These are phyloP conservation scores for Camellia japonica DNA, from an alignment of 148 eudicot species.

Conservation along the genomic window DNA sequence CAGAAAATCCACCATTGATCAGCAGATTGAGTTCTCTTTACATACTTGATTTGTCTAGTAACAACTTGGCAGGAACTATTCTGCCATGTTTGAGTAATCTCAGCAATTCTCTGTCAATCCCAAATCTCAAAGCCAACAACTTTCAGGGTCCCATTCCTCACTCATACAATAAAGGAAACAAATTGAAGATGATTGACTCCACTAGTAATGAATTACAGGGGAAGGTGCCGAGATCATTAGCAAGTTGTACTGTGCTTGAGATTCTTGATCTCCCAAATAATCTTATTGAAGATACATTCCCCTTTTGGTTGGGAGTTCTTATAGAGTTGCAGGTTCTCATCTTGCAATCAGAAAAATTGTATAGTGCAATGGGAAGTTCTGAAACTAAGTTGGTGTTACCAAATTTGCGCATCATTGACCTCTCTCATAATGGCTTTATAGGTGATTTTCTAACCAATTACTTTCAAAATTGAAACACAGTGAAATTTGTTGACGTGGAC, in stretches of 20 bases:
- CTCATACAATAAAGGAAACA: neutral
- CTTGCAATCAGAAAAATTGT: neutral
- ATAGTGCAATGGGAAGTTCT: no score
- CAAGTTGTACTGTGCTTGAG: no score
- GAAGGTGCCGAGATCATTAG: no score
- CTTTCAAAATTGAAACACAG: conserved; percentile 23
- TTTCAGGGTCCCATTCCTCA: conserved; percentile 24
- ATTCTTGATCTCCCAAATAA: no score
- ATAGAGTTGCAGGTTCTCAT: conserved; percentile 34
- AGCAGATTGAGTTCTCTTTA: no score
- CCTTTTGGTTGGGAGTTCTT: conserved; percentile 39
- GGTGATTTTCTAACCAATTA: no score
- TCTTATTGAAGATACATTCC: no score
- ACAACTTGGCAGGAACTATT: no score
- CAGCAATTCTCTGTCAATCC: neutral
- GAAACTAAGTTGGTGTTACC: conserved; percentile 8
- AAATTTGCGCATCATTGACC: conserved; percentile 21
- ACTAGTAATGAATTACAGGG: no score
- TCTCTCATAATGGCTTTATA: no score
- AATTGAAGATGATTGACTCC: no score
- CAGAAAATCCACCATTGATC: neutral
- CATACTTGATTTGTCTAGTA: no score
- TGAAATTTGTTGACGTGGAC: conserved; percentile 11
- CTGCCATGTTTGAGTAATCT: neutral
- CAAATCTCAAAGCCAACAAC: conserved; percentile 16